Evolutionary conservation across 2,329 filamentous ascomycete species (phyloP).

Genomic region (Cercospora zeina): DNA sequence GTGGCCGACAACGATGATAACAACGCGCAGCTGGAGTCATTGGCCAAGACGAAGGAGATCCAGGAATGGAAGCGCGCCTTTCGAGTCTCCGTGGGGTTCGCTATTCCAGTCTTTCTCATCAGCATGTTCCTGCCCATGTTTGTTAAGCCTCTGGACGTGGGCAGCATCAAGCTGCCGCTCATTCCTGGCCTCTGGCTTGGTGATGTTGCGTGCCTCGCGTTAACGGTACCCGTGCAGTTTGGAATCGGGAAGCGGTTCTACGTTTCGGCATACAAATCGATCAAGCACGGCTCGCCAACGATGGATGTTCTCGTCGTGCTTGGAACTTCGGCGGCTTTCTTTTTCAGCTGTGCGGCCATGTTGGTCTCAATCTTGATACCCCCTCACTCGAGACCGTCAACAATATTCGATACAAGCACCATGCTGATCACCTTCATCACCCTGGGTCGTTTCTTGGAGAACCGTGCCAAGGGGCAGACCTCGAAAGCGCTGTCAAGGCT

Average conservation of each 20-base stretch:
- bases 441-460: slow-evolving; percentile 87
- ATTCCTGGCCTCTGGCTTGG: slow-evolving; percentile 80
- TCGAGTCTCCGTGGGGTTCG: slow-evolving; percentile 73
- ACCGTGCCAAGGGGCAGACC: slow-evolving; percentile 91
- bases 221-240: slow-evolving; percentile 94
- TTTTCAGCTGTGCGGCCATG: slow-evolving; percentile 91
- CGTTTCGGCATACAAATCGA: slow-evolving; percentile 83
- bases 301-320: slow-evolving; percentile 97
- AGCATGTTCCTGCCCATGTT: slow-evolving; percentile 95
- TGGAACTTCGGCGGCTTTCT: slow-evolving; percentile 92
- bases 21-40: slow-evolving; percentile 90
- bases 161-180: slow-evolving; percentile 62
- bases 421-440: slow-evolving; percentile 98
- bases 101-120: slow-evolving; percentile 84
- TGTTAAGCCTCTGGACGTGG: slow-evolving; percentile 73
- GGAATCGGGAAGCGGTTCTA: slow-evolving; percentile 96
- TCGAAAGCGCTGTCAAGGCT: slow-evolving; percentile 88
- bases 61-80: slow-evolving; percentile 88
- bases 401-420: slow-evolving; percentile 95
- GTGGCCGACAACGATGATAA: slow-evolving; percentile 92
- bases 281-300: slow-evolving; percentile 87
- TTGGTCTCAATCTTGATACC: slow-evolving; percentile 71
- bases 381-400: slow-evolving; percentile 77
- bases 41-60: slow-evolving; percentile 95
- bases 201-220: slow-evolving; percentile 76